These are phyloP conservation scores for Arthrobotrys iridis DNA, from an alignment of 2,329 filamentous ascomycete genomes.

Conservation along the genomic window DNA sequence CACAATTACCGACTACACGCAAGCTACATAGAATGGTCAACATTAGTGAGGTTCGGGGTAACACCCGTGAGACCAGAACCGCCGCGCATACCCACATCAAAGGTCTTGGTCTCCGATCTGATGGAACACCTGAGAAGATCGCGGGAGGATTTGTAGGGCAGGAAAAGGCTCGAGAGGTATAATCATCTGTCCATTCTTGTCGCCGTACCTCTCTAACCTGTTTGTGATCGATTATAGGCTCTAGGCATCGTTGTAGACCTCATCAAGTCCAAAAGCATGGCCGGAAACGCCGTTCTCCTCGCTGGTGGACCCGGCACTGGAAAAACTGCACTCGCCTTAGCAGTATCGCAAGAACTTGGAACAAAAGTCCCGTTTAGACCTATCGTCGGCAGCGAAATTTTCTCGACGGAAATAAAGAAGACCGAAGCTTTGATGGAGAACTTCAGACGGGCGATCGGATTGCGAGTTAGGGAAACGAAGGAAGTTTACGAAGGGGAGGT, in stretches of 20 bases:
- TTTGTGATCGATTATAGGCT: conserved; percentile 68
- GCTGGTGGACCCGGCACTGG: conserved; percentile 95
- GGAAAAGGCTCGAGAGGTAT: conserved; percentile 83
- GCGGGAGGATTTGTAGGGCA: conserved; percentile 91
- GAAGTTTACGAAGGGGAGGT: conserved; percentile 99
- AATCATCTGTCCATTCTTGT: not conserved
- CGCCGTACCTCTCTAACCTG: not conserved
- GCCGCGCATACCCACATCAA: conserved; percentile 98
- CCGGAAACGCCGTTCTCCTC: conserved; percentile 88
- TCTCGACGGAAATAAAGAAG: conserved; percentile 98
- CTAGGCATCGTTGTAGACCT: conserved; percentile 95
- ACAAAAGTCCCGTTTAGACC: conserved; percentile 99
- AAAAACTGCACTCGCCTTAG: conserved; percentile 94
- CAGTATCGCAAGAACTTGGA: conserved; percentile 94
- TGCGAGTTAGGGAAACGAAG: conserved; percentile 97
- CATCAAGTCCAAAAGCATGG: conserved; percentile 97
- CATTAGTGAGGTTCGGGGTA: conserved; percentile 46
- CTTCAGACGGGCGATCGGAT: conserved; percentile 88
- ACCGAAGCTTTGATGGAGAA: conserved; percentile 99
- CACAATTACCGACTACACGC: conserved; percentile 2
- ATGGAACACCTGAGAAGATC: conserved; percentile 84
- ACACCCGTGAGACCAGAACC: conserved; percentile 73
- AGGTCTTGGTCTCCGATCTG: conserved; percentile 83
- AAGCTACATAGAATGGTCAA: conserved; percentile 40
- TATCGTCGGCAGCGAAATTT: conserved; percentile 97